phyloP scores from a whole-genome alignment of 352 stramenopile genomes.

The Globisporangium polare region DNA sequence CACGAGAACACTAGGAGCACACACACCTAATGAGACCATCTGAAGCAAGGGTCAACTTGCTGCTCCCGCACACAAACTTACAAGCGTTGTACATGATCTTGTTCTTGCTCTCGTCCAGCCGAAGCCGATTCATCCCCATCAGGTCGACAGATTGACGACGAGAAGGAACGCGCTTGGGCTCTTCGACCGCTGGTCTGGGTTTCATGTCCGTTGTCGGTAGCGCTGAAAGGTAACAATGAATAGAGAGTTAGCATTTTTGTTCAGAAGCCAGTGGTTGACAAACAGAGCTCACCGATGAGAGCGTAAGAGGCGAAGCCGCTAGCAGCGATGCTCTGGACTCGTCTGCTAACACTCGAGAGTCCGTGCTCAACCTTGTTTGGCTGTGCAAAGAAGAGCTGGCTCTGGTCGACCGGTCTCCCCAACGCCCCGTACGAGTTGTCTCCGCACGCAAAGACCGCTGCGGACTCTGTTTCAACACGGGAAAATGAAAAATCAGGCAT shows the following conservation, averaged over 20 bases:
- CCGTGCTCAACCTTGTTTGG: conserved; percentile 33
- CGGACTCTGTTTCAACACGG: conserved; percentile 41
- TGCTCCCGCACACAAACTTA: not conserved
- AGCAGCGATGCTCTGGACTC: conserved; percentile 49
- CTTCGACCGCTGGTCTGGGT: conserved; percentile 8
- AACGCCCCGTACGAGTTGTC: conserved; percentile 66
- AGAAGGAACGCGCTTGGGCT: conserved; percentile 13
- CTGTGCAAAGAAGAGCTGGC: conserved; percentile 2
- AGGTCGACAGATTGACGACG: conserved; percentile 21
- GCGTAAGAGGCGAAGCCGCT: conserved; percentile 66
- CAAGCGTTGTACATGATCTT: conserved; percentile 11
- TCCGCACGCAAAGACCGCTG: conserved; percentile 58
- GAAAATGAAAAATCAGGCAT: not conserved
- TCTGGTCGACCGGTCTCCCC: conserved; percentile 12
- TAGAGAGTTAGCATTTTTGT: not conserved
- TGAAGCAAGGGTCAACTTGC: not conserved
- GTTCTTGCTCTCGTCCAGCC: conserved; percentile 8
- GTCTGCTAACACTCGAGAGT: conserved; percentile 18
- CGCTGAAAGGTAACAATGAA: conserved; percentile 8
- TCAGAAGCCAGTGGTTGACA: not conserved
- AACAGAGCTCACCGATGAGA: conserved; percentile 40
- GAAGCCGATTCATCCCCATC: conserved; percentile 11
- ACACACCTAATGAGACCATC: not conserved
- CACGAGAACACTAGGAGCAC: conserved; percentile 54
- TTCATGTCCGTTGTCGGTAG: conserved; percentile 17